Evolutionary conservation across 495 filamentous ascomycete genomes (phyloP).

Genomic region (Penicillium malachiteum): DNA sequence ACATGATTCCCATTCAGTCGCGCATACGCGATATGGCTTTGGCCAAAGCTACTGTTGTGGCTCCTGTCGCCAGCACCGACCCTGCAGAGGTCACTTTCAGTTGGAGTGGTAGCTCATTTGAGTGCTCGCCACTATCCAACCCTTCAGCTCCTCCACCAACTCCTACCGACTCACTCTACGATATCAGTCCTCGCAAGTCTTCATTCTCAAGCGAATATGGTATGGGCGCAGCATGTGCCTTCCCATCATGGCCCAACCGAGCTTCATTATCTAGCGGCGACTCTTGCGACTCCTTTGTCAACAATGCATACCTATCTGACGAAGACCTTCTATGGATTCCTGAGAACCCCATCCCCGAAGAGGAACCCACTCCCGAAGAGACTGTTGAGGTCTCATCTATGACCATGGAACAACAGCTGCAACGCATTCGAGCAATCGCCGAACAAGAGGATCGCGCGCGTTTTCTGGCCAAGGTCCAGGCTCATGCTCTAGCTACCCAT

Average conservation of each 20-base stretch:
- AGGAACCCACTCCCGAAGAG: slow-evolving; percentile 5
- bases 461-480: slow-evolving; percentile 47
- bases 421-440: slow-evolving; percentile 37
- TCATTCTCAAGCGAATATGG: slow-evolving; percentile 45
- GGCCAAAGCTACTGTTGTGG: slow-evolving; percentile 18
- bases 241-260: slow-evolving; percentile 54
- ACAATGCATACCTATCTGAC: slow-evolving; percentile 49
- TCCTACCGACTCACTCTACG: slow-evolving; percentile 39
- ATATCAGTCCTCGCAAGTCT: slow-evolving; percentile 48
- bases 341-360: slow-evolving; percentile 27
- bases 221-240: slow-evolving; percentile 50
- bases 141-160: slow-evolving; percentile 43
- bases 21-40: slow-evolving; percentile 26
- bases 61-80: slow-evolving; percentile 32
- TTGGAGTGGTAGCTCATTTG: slow-evolving; percentile 41
- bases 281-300: slow-evolving; percentile 33
- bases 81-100: slow-evolving; percentile 34
- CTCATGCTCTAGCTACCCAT: slow-evolving; percentile 45
- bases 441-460: slow-evolving; percentile 44
- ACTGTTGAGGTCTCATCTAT: slow-evolving; percentile 20
- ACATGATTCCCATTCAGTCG: slow-evolving; percentile 30
- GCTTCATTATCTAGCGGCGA: slow-evolving; percentile 41
- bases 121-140: slow-evolving; percentile 33
- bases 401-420: slow-evolving; percentile 45
- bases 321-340: slow-evolving; percentile 50